Conservation (phyloP, 108 stramenopile genomes). For the Aurantiochytrium sp. region DNA sequence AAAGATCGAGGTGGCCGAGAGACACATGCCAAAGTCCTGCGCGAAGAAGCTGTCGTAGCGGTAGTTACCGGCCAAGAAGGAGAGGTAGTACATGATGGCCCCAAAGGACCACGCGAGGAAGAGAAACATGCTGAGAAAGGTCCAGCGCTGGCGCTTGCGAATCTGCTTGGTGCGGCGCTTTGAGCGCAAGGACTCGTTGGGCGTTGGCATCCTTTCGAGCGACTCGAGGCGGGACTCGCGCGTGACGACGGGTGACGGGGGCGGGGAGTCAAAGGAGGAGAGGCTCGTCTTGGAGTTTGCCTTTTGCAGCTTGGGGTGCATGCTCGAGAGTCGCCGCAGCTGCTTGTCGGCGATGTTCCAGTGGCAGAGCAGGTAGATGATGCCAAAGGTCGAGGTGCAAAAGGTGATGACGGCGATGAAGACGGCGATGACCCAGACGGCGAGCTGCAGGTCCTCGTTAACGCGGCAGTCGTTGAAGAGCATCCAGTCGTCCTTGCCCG, state of each 20-base stretch:
- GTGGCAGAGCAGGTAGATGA: background rate
- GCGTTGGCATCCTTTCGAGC: background rate
- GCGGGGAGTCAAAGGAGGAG: too few species aligned
- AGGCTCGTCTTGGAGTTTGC: background rate
- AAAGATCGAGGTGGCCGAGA: background rate
- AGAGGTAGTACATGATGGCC: background rate
- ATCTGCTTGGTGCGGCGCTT: background rate
- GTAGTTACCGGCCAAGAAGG: background rate
- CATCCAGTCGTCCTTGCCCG: background rate
- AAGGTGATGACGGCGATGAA: background rate
- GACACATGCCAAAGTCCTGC: background rate
- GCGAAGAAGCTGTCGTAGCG: background rate
- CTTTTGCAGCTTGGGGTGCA: background rate
- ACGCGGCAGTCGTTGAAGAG: constrained; percentile 7
- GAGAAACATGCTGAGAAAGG: background rate
- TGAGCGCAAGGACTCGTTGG: background rate
- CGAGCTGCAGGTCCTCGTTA: background rate
- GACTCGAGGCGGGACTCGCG: background rate
- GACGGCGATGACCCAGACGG: background rate
- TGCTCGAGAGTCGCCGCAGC: background rate
- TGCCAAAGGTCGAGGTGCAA: background rate
- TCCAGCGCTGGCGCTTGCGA: background rate
- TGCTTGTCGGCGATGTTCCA: background rate
- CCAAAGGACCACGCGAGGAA: background rate
- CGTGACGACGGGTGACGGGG: too few species aligned